Evolutionary conservation across 2,329 filamentous ascomycete species (phyloP).

Genomic region (Ampelomyces quisqualis): DNA sequence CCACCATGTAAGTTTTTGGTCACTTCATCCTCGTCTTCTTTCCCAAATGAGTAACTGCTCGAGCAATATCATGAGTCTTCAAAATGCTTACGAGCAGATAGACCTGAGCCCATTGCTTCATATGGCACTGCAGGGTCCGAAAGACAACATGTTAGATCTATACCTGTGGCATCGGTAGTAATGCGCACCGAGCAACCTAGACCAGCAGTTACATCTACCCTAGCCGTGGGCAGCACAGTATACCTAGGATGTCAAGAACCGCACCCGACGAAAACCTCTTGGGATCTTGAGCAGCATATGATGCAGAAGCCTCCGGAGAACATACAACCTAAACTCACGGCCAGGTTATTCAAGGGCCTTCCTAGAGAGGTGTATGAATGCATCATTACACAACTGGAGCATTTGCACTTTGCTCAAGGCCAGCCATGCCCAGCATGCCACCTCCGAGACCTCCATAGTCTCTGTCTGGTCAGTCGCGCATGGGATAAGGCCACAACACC

Average conservation of each 20-base stretch:
- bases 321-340: constrained; percentile 19
- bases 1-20: not conserved
- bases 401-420: constrained; percentile 42
- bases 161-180: too few relatives aligned
- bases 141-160: too few relatives aligned
- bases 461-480: constrained; percentile 57
- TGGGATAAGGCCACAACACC: constrained; percentile 57
- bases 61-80: too few relatives aligned
- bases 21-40: too few relatives aligned
- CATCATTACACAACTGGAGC: constrained; percentile 54
- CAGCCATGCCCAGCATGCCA: constrained; percentile 56
- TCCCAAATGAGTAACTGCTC: too few relatives aligned
- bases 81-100: too few relatives aligned
- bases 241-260: constrained; percentile 17
- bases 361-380: constrained; percentile 58
- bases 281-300: constrained; percentile 42
- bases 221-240: not conserved
- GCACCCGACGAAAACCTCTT: constrained; percentile 39
- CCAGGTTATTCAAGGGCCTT: constrained; percentile 48
- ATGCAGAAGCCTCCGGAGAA: constrained; percentile 27
- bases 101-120: too few relatives aligned
- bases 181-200: not conserved
- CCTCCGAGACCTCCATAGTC: constrained; percentile 54
- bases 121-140: too few relatives aligned
- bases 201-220: not conserved